Conservation (phyloP, 331 rosid species). For the Quercus lobata region DNA sequence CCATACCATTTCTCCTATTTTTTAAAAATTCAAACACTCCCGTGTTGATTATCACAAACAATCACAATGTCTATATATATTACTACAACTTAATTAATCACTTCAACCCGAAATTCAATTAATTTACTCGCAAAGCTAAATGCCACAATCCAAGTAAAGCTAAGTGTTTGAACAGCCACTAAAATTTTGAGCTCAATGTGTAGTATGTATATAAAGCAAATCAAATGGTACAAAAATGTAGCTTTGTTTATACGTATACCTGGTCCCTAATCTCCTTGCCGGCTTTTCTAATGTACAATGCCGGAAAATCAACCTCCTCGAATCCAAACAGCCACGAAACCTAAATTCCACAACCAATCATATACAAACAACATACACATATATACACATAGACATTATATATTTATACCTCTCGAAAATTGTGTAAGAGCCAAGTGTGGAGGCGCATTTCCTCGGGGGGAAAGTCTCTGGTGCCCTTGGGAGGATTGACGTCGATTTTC, state of each 20-base stretch:
- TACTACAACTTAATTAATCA: too few species aligned
- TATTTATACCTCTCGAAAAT: constrained; percentile 64
- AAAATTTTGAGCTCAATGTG: background rate
- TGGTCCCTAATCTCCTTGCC: constrained; percentile 97
- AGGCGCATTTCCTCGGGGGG: constrained; percentile 95
- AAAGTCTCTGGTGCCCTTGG: constrained; percentile 91
- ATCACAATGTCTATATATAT: too few species aligned
- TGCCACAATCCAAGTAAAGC: too few species aligned
- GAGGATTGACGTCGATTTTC: constrained; percentile 77
- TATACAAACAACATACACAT: background rate
- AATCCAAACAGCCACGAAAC: constrained; percentile 74
- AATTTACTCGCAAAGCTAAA: too few species aligned
- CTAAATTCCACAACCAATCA: constrained; percentile 23
- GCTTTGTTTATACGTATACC: constrained; percentile 26
- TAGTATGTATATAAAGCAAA: background rate
- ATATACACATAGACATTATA: background rate
- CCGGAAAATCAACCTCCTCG: constrained; percentile 94
- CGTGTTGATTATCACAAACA: too few species aligned
- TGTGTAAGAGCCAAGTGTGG: constrained; percentile 77
- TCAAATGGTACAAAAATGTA: background rate
- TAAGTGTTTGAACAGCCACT: too few species aligned
- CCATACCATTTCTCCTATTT: too few species aligned
- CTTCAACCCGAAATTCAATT: too few species aligned
- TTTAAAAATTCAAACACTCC: too few species aligned
- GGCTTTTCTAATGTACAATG: constrained; percentile 80